Base-by-base conservation (phyloP, 2,329 filamentous ascomycete species). In the Thermoascus crustaceus region DNA sequence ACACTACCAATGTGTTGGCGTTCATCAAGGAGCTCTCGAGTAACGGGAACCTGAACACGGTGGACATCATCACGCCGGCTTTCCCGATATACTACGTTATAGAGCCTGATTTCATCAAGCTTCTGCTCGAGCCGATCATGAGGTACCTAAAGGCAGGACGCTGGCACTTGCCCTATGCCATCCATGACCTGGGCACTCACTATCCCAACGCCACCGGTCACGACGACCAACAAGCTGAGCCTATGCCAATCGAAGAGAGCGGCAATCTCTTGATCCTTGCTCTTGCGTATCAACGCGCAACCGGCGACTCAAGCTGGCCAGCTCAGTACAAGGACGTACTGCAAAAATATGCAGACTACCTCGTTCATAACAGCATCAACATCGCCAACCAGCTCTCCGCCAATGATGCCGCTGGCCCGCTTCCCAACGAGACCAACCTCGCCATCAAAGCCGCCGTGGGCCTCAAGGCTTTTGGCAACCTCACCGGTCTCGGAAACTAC, bases 361-460 rank as follows among this genome's bases (percentile, higher is more conserved):
- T 68, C 14, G 53, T 57, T 5, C 46, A 59, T 1, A 60, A 66
- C 25, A 54, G 60, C 11, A 46, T 66, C 16, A 45, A 66, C 39
- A 61, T 63, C 4, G 47, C 50, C 5, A 47, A 55, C 21, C 65
- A 68, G 38, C 48, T 66, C 20, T 62, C 58, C 3, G 64, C 63
- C 5, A 65, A 66, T 38, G 66, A 69, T 40, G 60, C 58, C 13
- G 55, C 60, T 3, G 62, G 63, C 1, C 47, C 52, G 6, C 49
- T 61, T 4, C 49, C 59, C 7, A 68, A 69, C 32, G 60, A 68
- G 42, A 70, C 67, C 5, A 64, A 64, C 35, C 56, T 70, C 3
- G 66, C 65, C 4, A 61, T 69, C 43, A 69, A 69, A 44, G 58
- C 65, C 3, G 64, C 65, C 4, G 58, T 71, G 5, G 67, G 59